phyloP scores from a whole-genome alignment of 2,329 filamentous ascomycete genomes.

The Immersiporthe knoxdaviesiana region DNA sequence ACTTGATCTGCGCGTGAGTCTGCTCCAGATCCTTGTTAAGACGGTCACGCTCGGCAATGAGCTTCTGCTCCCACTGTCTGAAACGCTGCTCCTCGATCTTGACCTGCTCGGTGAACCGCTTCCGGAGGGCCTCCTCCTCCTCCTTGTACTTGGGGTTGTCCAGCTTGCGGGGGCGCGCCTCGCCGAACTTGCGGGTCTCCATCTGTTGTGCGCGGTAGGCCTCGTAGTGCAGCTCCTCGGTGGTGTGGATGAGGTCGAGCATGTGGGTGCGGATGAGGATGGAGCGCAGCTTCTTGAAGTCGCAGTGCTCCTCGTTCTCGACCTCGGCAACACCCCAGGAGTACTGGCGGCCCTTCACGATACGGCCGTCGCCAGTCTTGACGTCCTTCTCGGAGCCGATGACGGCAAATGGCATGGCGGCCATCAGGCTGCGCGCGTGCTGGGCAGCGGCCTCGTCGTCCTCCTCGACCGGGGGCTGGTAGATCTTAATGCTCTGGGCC shows the following conservation, averaged over 20 bases:
- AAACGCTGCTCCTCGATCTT: slow-evolving; percentile 99
- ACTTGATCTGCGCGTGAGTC: slow-evolving; percentile 93
- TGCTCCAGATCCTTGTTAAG: slow-evolving; percentile 99
- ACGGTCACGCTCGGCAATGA: slow-evolving; percentile 96
- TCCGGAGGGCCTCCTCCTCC: slow-evolving; percentile 96
- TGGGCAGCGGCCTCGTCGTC: slow-evolving; percentile 95
- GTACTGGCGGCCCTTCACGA: slow-evolving; percentile 98
- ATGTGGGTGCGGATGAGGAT: slow-evolving; percentile 99
- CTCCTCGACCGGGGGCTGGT: slow-evolving; percentile 96
- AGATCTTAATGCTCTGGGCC: slow-evolving; percentile 99
- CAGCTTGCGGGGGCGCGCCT: slow-evolving; percentile 93
- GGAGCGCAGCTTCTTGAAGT: slow-evolving; percentile 99
- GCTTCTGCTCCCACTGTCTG: slow-evolving; percentile 99
- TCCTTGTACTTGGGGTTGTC: slow-evolving; percentile 99
- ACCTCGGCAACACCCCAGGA: slow-evolving; percentile 99
- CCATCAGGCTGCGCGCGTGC: slow-evolving; percentile 92
- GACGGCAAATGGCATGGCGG: slow-evolving; percentile 97
- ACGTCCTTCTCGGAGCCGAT: slow-evolving; percentile 99
- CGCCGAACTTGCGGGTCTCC: slow-evolving; percentile 99
- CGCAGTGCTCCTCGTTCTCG: slow-evolving; percentile 99
- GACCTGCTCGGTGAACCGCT: slow-evolving; percentile 99
- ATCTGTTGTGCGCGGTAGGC: slow-evolving; percentile 99
- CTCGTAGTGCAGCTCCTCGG: slow-evolving; percentile 99
- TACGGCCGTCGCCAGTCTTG: slow-evolving; percentile 91
- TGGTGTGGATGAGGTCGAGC: slow-evolving; percentile 99